phyloP scores from a whole-genome alignment of 1,284 basidiomycete genomes.

The Gymnopus androsaceus region DNA sequence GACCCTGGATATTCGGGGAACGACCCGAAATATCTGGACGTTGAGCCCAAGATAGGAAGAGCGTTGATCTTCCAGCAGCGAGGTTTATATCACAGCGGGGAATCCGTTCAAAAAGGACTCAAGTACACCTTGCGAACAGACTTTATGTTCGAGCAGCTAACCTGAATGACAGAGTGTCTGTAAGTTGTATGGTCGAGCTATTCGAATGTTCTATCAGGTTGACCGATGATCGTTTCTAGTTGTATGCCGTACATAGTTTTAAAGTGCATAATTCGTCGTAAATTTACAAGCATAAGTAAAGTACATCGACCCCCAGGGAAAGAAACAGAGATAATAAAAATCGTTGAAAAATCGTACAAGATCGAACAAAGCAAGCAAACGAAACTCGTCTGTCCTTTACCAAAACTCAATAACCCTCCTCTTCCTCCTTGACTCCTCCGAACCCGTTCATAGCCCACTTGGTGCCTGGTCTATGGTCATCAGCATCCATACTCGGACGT shows the following conservation, averaged over 20 bases:
- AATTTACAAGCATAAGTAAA: too few species aligned
- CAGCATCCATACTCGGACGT: slow-evolving; percentile 62
- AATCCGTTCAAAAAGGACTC: slow-evolving; percentile 35
- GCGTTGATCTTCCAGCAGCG: slow-evolving; percentile 44
- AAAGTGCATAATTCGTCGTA: too few species aligned
- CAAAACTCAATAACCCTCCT: slow-evolving; percentile 27
- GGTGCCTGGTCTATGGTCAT: slow-evolving; percentile 1
- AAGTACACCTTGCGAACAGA: slow-evolving; percentile 42
- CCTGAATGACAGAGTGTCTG: too few species aligned
- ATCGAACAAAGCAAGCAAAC: not conserved
- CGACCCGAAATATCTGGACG: slow-evolving; percentile 26
- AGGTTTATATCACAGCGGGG: slow-evolving; percentile 43
- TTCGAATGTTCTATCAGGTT: too few species aligned
- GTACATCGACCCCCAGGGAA: too few species aligned
- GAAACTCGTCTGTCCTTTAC: too few species aligned
- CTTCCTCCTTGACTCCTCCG: slow-evolving; percentile 36
- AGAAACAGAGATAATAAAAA: too few species aligned
- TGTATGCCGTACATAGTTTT: too few species aligned
- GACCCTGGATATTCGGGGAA: slow-evolving; percentile 16
- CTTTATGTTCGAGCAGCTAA: slow-evolving; percentile 33
- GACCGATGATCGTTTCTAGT: too few species aligned
- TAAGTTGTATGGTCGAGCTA: too few species aligned
- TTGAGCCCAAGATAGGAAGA: slow-evolving; percentile 36
- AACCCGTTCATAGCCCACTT: slow-evolving; percentile 14
- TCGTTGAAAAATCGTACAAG: too few species aligned